These are phyloP conservation scores for Hyphopichia wangnamkhiaoensis DNA, from an alignment of 1,139 yeast genomes.

Conservation along the genomic window DNA sequence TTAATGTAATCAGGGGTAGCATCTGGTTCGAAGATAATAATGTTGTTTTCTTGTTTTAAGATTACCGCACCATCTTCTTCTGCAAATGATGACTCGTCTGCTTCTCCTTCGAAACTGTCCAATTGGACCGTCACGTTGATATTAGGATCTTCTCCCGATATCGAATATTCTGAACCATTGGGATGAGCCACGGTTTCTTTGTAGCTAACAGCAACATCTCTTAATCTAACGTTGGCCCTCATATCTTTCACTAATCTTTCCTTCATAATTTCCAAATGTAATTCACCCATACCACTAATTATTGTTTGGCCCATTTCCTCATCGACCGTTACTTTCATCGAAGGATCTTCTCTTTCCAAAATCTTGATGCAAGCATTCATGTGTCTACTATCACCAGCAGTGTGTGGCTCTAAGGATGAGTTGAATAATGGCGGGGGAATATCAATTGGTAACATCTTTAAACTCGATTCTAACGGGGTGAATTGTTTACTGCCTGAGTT, in stretches of 20 bases:
- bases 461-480: constrained; percentile 46
- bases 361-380: constrained; percentile 68
- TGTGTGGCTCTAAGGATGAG: constrained; percentile 78
- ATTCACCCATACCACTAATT: constrained; percentile 93
- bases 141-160: constrained; percentile 15
- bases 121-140: constrained; percentile 42
- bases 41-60: constrained; percentile 39
- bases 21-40: constrained; percentile 29
- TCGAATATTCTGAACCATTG: constrained; percentile 7
- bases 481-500: constrained; percentile 43
- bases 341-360: constrained; percentile 71
- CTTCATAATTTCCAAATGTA: constrained; percentile 84
- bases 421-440: constrained; percentile 95
- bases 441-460: constrained; percentile 71
- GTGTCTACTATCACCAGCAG: constrained; percentile 74
- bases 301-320: constrained; percentile 89
- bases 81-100: constrained; percentile 32
- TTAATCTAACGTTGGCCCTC: constrained; percentile 78
- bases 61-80: constrained; percentile 42
- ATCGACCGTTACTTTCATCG: constrained; percentile 44
- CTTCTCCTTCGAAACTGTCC: constrained; percentile 53
- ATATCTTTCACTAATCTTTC: constrained; percentile 77
- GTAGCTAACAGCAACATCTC: constrained; percentile 84
- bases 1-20: constrained; percentile 30
- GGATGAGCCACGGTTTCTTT: constrained; percentile 63